Conservation (phyloP, 1,284 basidiomycete genomes). For the Cutaneotrichosporon arboriforme region DNA sequence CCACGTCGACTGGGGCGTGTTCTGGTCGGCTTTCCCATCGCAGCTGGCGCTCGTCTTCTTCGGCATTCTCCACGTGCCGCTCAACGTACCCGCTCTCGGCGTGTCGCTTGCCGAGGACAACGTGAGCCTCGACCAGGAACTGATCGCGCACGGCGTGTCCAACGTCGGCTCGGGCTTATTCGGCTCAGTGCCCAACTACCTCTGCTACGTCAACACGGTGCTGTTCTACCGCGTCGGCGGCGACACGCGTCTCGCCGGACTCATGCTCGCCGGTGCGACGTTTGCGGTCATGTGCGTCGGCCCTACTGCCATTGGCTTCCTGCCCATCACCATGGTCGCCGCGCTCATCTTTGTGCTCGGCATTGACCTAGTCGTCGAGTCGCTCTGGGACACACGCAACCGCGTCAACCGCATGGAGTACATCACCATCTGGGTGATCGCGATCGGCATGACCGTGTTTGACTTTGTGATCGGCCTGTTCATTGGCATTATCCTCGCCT, state of each 20-base stretch:
- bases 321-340: slow-evolving; percentile 83
- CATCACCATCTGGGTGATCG: slow-evolving; percentile 55
- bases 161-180: slow-evolving; percentile 75
- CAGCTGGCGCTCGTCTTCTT: slow-evolving; percentile 44
- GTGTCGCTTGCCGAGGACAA: slow-evolving; percentile 86
- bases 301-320: slow-evolving; percentile 64
- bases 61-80: slow-evolving; percentile 82
- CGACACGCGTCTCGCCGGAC: slow-evolving; percentile 71
- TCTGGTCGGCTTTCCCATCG: slow-evolving; percentile 68
- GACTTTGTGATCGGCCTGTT: slow-evolving; percentile 93
- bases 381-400: slow-evolving; percentile 89
- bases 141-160: slow-evolving; percentile 87
- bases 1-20: slow-evolving; percentile 58
- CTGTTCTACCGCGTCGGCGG: slow-evolving; percentile 95
- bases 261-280: slow-evolving; percentile 77
- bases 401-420: slow-evolving; percentile 68
- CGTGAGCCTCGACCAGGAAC: slow-evolving; percentile 86
- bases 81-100: slow-evolving; percentile 90
- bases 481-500: slow-evolving; percentile 86
- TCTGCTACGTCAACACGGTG: slow-evolving; percentile 75
- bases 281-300: slow-evolving; percentile 71
- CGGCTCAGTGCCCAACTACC: slow-evolving; percentile 61
- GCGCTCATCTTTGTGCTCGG: slow-evolving; percentile 93
- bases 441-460: slow-evolving; percentile 84
- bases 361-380: slow-evolving; percentile 89